Evolutionary conservation across 306 rosid species (phyloP).

Genomic region (Rosa chinensis): DNA sequence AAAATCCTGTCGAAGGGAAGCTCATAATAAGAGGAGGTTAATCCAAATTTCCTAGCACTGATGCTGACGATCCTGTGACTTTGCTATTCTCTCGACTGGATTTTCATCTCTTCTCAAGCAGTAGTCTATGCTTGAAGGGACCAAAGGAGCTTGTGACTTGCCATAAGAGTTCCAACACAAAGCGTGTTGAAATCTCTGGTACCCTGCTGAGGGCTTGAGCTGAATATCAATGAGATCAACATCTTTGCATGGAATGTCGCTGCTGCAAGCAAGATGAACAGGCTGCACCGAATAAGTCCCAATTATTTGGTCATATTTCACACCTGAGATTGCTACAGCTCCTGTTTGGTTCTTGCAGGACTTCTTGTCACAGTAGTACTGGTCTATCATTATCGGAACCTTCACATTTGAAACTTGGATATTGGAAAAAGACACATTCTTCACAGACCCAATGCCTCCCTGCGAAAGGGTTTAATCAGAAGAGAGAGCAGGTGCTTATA

Average conservation of each 20-base stretch:
- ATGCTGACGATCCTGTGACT: conserved; percentile 54
- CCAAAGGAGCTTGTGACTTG: conserved; percentile 57
- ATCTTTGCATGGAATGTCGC: conserved; percentile 67
- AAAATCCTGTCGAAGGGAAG: conserved; percentile 58
- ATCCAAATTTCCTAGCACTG: conserved; percentile 27
- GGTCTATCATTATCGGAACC: conserved; percentile 77
- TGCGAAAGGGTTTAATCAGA: conserved; percentile 17
- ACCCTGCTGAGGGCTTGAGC: conserved; percentile 48
- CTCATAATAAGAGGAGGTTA: conserved; percentile 7
- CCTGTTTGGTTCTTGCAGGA: conserved; percentile 71
- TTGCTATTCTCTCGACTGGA: conserved; percentile 50
- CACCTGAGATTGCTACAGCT: conserved; percentile 59
- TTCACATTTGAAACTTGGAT: conserved; percentile 66
- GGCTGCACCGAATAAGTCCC: conserved; percentile 69
- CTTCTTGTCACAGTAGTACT: conserved; percentile 81
- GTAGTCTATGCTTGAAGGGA: conserved; percentile 69
- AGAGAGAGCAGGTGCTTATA: background rate
- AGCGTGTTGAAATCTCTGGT: conserved; percentile 40
- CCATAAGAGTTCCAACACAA: conserved; percentile 78
- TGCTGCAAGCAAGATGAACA: conserved; percentile 78
- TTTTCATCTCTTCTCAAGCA: conserved; percentile 71
- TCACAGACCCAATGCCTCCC: conserved; percentile 95
- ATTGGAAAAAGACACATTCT: conserved; percentile 81
- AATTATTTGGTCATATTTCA: conserved; percentile 54
- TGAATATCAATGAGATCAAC: conserved; percentile 66